Evolutionary conservation across 1,284 basidiomycete genomes (phyloP), one percentile per base, ranked within the genome.

Genomic region (Sanguinoderma infundibulare): DNA sequence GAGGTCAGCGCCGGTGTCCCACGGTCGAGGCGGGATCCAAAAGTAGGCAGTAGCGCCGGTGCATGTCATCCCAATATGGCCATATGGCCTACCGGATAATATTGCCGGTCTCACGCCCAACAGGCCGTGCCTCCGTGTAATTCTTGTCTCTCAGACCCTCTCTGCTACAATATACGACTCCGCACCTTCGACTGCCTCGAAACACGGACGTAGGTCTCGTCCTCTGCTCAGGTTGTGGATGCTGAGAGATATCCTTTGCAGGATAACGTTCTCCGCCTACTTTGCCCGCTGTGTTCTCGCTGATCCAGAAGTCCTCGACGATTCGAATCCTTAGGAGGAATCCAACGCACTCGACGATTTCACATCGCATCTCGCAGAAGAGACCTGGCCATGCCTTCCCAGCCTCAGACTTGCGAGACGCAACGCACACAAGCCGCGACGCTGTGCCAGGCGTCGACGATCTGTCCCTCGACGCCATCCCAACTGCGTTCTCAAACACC

Each of bases 331-430:
- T n/a, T n/a, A n/a, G n/a, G n/a, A n/a, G n/a, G n/a, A n/a, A n/a
- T n/a, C n/a, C 20, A 38, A 74, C 34, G 74, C 76, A 17, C 74
- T 86, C 1, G 80, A 83, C 68, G 84, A 86, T 2, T 86, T 86
- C 67, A 72, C 78, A 0, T 75, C 76, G 1, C 86, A 83, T 63
- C 78, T 86, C 17, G 79, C 81, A 1, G 63, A 70, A 5, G 83
- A 86, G 70, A 70, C 78, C 6, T 86, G 83, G 83, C 65, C 75
- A 8, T 67, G 68, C 9, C 70, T 85, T 1, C 80, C 83, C n/a
- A n/a, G n/a, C n/a, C 2, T 3, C 15, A 0, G 15, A 61, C 1
- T 60, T 83, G 1, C 75, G 73, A 30, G 63, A 68, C 0, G 79
- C 80, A 0, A 77, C 80, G 9, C 77, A 81, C 68, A 78, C 79